These are phyloP conservation scores for Mrakiaceae sp. DNA, from an alignment of 1,284 basidiomycete genomes.

Conservation along the genomic window DNA sequence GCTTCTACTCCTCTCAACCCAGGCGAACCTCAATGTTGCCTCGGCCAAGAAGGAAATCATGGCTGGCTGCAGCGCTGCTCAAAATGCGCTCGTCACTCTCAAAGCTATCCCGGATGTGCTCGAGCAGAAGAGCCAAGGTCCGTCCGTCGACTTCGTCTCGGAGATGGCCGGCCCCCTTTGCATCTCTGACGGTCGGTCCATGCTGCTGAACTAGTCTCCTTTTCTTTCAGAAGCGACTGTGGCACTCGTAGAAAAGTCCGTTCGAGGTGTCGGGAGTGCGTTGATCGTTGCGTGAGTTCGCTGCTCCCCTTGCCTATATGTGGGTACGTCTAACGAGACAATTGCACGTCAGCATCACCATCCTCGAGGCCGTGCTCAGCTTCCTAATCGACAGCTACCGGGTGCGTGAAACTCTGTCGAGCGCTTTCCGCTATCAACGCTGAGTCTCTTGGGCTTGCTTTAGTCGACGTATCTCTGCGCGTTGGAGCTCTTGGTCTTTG, in stretches of 20 bases:
- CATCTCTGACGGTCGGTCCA: no score
- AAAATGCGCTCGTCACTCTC: constrained; percentile 65
- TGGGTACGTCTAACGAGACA: neutral
- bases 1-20: constrained; percentile 63
- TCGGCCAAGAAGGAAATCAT: constrained; percentile 61
- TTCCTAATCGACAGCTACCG: constrained; percentile 81
- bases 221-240: no score
- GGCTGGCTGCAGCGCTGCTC: constrained; percentile 67
- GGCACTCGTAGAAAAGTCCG: constrained; percentile 51
- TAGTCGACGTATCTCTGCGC: constrained; percentile 77
- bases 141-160: no score
- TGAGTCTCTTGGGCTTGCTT: no score
- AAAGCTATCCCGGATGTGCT: constrained; percentile 78
- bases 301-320: neutral
- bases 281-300: constrained; percentile 46
- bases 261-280: constrained; percentile 61
- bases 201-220: no score
- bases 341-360: constrained; percentile 43
- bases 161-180: no score
- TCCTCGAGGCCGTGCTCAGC: constrained; percentile 75
- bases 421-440: no score
- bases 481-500: constrained; percentile 75
- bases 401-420: no score
- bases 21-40: constrained; percentile 54
- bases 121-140: constrained; percentile 67